Evolutionary conservation across 2,329 filamentous ascomycete species (phyloP).

Genomic region (Phyllosticta paracitricarpa): DNA sequence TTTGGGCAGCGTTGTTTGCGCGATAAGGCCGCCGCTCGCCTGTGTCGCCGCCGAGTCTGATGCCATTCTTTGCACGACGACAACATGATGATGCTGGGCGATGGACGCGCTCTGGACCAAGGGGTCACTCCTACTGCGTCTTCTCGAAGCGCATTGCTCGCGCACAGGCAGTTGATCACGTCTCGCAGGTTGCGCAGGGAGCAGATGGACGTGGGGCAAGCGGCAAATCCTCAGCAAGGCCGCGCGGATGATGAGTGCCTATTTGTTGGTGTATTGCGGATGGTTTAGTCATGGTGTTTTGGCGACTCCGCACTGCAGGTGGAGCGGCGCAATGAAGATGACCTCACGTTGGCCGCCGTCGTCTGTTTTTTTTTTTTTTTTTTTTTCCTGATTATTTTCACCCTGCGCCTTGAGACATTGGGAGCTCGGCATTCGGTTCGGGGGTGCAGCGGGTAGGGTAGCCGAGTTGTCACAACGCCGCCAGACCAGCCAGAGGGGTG

Average conservation of each 20-base stretch:
- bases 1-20: not conserved
- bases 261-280: not conserved
- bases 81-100: not conserved
- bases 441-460: not conserved
- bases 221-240: not conserved
- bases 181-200: not conserved
- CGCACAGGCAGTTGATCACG: not conserved
- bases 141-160: not conserved
- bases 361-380: not conserved
- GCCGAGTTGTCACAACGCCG: no score
- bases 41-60: not conserved
- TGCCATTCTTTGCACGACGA: not conserved
- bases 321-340: not conserved
- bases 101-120: not conserved
- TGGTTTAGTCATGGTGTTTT: not conserved
- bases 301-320: not conserved
- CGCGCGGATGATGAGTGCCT: not conserved
- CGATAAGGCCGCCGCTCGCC: not conserved
- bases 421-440: not conserved
- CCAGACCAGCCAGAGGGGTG: no score
- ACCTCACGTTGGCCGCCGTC: not conserved
- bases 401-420: not conserved
- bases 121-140: not conserved
- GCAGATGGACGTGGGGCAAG: not conserved
- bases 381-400: not conserved